Evolutionary conservation across 371 early-diverging fungal species (phyloP), one percentile per base, ranked within the genome.

Genomic region (Mortierella sp.): DNA sequence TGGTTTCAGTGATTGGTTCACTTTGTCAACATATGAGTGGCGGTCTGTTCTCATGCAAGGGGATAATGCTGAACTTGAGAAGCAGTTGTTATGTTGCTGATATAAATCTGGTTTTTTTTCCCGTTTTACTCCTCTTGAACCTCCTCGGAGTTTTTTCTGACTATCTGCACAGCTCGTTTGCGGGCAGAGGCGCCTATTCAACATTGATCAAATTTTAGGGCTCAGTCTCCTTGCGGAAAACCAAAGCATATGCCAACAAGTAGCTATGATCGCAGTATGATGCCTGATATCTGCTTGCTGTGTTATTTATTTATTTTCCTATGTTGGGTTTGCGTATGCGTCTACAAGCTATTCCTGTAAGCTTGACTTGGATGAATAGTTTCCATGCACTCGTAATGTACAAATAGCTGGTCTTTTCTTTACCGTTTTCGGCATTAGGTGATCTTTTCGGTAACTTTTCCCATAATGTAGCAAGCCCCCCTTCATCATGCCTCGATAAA

Each of bases 121-220:
- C 51, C 51, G 51, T n/a, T 28, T 55, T 55, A n/a, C n/a, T 28
- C 12, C 30, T 55, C 10, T 55, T 28, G 28, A 55, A 28, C 28
- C 55, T 55, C 55, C 55, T 55, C 55, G 55, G 55, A 55, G 55
- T 12, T 55, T 24, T 55, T 45, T 26, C 28, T 16, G 28, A 55
- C 54, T 1, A 16, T 12, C 55, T 55, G 28, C 55, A 55, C 55
- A 55, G 55, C 55, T 30, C 14, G 20, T 14, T 55, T 55, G 45
- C 3, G 55, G 55, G 28, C 28, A 14, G 55, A 11, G 24, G 28
- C 28, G 9, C 9, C 18, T 52, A 18, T 52, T 52, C 9, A 9
- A 22, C 10, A 52, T 52, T 10, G 28, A 28, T 55, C 55, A 30
- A 30, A 28, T 5, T 55, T 55, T 30, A 16, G 9, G 30, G 9